phyloP scores from a whole-genome alignment of 768 basidiomycete species.

The Tricholomella constricta region DNA sequence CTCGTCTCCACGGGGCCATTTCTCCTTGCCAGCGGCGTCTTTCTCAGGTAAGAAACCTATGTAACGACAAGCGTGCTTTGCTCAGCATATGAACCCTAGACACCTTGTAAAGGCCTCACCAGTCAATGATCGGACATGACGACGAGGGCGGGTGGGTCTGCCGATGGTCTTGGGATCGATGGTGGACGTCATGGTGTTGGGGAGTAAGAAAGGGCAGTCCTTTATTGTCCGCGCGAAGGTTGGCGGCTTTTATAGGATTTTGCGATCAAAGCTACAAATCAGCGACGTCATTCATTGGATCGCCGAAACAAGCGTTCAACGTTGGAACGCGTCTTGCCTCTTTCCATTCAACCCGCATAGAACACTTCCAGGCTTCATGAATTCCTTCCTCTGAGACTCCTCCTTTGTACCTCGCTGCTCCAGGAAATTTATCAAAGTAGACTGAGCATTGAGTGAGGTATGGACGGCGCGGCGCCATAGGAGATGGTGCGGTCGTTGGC shows the following conservation, averaged over 20 bases:
- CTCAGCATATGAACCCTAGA: neutral
- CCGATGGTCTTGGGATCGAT: slow-evolving; percentile 69
- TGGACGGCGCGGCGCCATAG: slow-evolving; percentile 5
- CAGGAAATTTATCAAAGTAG: too few species aligned
- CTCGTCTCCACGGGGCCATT: slow-evolving; percentile 85
- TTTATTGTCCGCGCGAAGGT: neutral
- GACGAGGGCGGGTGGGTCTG: slow-evolving; percentile 55
- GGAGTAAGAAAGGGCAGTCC: slow-evolving; percentile 12
- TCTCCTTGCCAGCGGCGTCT: slow-evolving; percentile 75
- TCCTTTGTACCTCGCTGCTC: too few species aligned
- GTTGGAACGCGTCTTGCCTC: neutral
- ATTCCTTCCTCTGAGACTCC: neutral
- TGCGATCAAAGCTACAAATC: neutral
- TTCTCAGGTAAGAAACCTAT: slow-evolving; percentile 79
- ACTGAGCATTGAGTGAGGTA: too few species aligned
- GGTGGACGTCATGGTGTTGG: slow-evolving; percentile 60
- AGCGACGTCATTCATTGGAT: slow-evolving; percentile 12
- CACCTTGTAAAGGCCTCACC: slow-evolving; percentile 35
- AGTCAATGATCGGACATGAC: slow-evolving; percentile 71
- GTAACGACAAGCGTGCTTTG: neutral
- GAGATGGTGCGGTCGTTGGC: neutral
- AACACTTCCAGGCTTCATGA: neutral
- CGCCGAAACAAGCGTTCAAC: neutral
- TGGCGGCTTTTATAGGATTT: slow-evolving; percentile 15
- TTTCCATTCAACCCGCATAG: slow-evolving; percentile 1